Evolutionary conservation across 2,329 filamentous ascomycete genomes (phyloP), one percentile per base, ranked within the genome.

Genomic region (Calonectria hawksworthii): DNA sequence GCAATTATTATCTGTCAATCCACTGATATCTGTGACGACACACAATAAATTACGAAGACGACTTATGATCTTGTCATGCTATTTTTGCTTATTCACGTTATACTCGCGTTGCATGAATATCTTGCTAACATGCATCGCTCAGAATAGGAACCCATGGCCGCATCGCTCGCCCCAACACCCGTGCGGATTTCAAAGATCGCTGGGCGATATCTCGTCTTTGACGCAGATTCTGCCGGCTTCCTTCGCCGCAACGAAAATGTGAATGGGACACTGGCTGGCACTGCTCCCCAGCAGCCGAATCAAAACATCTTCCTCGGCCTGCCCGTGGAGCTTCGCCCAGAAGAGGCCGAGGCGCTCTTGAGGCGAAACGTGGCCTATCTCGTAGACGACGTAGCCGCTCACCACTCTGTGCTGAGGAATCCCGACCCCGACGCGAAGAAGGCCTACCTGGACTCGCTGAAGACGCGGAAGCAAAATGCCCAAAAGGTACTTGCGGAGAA

Each of bases 301-400:
- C 97, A 99, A 86, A 99, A 98, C 86, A 91, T 98, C 73, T 99
- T 99, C 83, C 91, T 96, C 73, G 95, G 96, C 59, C 87, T 99
- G 65, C 97, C 97, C 3, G 87, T 99, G 32, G 94, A 98, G 87
- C 89, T 99, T 56, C 95, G 97, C 88, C 93, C 95, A 2, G 97
- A 99, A 86, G 97, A 99, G 87, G 96, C 94, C 5, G 91, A 93
- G 77, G 86, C 97, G 69, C 90, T 99, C 34, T 92, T 98, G 73
- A 93, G 95, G 78, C 93, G 93, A 79, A 92, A 91, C 74, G 91
- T 92, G 79, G 96, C 93, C 52, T 95, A 94, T 85, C 89, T 98
- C 79, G 92, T 96, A 80, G 95, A 98, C 83, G 96, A 98, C 85
- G 88, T 89, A 68, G 88, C 90, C 68, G 92, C 91, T 78, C 97